Conservation (phyloP, 768 basidiomycete species). For the Asterophora lycoperdoides region DNA sequence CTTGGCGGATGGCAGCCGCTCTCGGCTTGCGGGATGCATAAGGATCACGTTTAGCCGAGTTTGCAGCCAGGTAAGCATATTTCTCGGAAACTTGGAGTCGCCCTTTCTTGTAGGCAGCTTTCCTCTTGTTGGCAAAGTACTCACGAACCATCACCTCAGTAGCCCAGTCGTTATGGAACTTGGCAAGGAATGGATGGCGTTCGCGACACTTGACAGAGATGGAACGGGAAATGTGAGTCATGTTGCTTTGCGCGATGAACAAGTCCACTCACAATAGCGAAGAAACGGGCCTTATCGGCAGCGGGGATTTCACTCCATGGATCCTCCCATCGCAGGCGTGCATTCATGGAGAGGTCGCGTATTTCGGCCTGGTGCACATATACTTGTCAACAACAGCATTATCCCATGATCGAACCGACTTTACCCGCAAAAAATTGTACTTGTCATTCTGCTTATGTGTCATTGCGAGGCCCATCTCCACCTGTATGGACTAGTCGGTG, state of each 20-base stretch:
- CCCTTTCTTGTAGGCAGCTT: constrained; percentile 10
- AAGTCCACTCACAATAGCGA: constrained; percentile 12
- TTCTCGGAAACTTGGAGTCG: constrained; percentile 11
- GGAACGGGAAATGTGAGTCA: not conserved
- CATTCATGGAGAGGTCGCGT: no score
- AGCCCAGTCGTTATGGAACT: constrained; percentile 22
- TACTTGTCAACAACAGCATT: no score
- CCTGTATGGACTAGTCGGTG: not conserved
- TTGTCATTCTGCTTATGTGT: not conserved
- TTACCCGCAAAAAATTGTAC: not conserved
- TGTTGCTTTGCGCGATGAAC: not conserved
- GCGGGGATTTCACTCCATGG: constrained; percentile 13
- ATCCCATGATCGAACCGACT: no score
- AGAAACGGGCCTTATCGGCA: constrained; percentile 14
- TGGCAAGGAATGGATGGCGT: constrained; percentile 7
- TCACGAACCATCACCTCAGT: constrained; percentile 20
- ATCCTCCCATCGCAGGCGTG: no score
- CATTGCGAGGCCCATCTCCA: not conserved
- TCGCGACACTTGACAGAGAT: constrained; percentile 11
- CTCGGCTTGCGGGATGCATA: not conserved
- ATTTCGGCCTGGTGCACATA: no score
- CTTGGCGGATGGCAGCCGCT: not conserved
- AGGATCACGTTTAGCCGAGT: constrained; percentile 11
- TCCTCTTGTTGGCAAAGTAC: constrained; percentile 18
- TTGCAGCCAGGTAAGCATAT: constrained; percentile 18